Percentiles rank a stretch among this genome's conserved stretches.
These are phyloP conservation scores for Leccinum disarticulatum DNA, from an alignment of 768 basidiomycete genomes.

Conservation along the genomic window DNA sequence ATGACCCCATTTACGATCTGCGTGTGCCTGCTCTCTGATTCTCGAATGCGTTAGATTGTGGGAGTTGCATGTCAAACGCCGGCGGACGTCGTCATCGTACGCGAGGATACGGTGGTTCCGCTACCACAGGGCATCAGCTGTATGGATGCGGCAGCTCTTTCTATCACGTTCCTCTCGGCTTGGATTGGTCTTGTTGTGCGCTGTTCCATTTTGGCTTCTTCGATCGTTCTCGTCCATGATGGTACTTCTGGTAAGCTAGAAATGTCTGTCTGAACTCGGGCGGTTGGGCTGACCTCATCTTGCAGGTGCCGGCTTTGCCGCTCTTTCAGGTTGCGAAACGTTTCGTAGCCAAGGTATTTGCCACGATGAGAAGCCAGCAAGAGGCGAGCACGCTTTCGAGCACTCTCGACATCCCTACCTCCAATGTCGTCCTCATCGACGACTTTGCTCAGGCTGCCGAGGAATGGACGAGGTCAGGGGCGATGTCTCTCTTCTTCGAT, in stretches of 20 bases:
- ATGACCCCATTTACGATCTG: background rate
- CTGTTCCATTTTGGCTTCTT: slow-evolving; percentile 20
- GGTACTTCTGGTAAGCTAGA: slow-evolving; percentile 23
- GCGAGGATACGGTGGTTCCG: slow-evolving; percentile 9
- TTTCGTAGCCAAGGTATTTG: slow-evolving; percentile 19
- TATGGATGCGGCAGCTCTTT: slow-evolving; percentile 22
- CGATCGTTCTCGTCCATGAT: slow-evolving; percentile 28
- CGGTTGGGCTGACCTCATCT: background rate
- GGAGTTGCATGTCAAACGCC: slow-evolving; percentile 19
- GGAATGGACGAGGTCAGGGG: slow-evolving; percentile 18
- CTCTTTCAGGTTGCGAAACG: slow-evolving; percentile 28
- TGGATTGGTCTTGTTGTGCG: slow-evolving; percentile 28
- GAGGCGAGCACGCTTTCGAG: slow-evolving; percentile 19
- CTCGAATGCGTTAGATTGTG: slow-evolving; percentile 12
- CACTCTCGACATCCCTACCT: slow-evolving; percentile 8
- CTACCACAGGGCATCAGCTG: slow-evolving; percentile 16
- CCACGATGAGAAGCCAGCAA: slow-evolving; percentile 18
- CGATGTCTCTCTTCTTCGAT: slow-evolving; percentile 19
- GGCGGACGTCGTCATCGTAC: slow-evolving; percentile 17
- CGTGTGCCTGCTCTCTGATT: background rate
- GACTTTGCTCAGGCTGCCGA: slow-evolving; percentile 9
- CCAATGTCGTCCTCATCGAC: slow-evolving; percentile 12
- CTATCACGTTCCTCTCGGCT: slow-evolving; percentile 24
- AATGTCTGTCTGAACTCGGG: background rate
- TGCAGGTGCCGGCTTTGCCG: slow-evolving; percentile 25